Base-by-base conservation (phyloP, 2,329 filamentous ascomycete species). In the Trichothecium roseum region DNA sequence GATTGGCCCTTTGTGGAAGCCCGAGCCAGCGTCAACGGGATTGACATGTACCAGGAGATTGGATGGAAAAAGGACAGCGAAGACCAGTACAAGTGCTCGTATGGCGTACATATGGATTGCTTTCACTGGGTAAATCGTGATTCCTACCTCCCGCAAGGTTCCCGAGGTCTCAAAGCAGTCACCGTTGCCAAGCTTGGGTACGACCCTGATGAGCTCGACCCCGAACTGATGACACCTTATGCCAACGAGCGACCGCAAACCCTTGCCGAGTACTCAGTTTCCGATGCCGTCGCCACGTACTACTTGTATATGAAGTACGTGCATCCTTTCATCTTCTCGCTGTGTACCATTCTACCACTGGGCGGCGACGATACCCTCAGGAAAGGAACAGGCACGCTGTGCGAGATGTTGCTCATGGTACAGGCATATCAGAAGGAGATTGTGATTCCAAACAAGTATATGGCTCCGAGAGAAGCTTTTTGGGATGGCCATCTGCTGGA, bases 291-390 rank as follows among this genome's bases (percentile, higher is more conserved):
- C 34, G 91, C 91, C 16, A 98, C 91, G 1, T 98, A 98, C 56
- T 98, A 98, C 54, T 66, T 98, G 42, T 98, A 98, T 70, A 98
- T 98, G 93, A 98, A 98, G 80, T 98, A 98, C 57, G 85, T 98
- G n/a, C 91, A 98, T 56, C 91, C 91, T 4, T 98, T 98, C 66
- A 91, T 98, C 56, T 98, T 98, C 69, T 96, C 93, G 2, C 68
- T 98, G 1, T 98, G 91, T 61, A 98, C 88, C 2, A 95, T 98
- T 62, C 69, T 98, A 55, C 91, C 91, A 0, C 70, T 98, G 2
- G 86, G 85, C 30, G 86, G 88, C 24, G 89, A 98, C 51, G 91
- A 96, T 53, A 85, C 88, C 2, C 59, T 96, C 48, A 77, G 91
- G 46, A 98, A 98, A 58, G 91, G 91, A 54, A 98, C 91, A 0